These are phyloP conservation scores for Austroboletus eburneus DNA, from an alignment of 768 basidiomycete species.

Conservation along the genomic window DNA sequence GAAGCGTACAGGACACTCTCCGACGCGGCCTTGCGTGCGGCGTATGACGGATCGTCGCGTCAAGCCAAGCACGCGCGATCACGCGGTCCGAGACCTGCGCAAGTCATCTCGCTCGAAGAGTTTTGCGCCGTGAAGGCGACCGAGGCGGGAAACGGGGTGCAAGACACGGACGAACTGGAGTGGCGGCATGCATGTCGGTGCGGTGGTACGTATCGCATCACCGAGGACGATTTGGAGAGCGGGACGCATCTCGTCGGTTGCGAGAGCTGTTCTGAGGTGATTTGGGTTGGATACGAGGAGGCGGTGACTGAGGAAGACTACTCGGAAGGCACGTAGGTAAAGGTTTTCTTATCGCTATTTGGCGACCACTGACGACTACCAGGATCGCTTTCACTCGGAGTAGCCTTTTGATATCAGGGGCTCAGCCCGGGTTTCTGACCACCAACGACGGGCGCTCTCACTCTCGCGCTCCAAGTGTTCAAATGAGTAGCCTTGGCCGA, in stretches of 20 bases:
- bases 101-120: constrained; percentile 74
- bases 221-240: constrained; percentile 55
- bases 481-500: no score
- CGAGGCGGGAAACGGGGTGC: constrained; percentile 29
- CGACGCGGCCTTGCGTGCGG: constrained; percentile 41
- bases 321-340: not conserved
- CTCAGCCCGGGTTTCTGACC: no score
- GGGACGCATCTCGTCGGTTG: constrained; percentile 74
- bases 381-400: not conserved
- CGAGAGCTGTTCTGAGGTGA: constrained; percentile 70
- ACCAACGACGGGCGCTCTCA: no score
- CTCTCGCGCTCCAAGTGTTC: no score
- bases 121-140: constrained; percentile 33
- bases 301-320: constrained; percentile 30
- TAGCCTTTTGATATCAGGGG: no score
- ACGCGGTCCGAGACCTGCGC: constrained; percentile 63
- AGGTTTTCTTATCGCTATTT: not conserved
- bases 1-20: constrained; percentile 66
- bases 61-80: constrained; percentile 5
- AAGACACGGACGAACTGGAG: constrained; percentile 7
- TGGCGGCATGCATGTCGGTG: constrained; percentile 73
- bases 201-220: constrained; percentile 61
- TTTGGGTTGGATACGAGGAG: constrained; percentile 83
- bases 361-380: not conserved
- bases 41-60: constrained; percentile 42